A percentile compares a stretch with the other conserved stretches of the same genome.
Conservation (phyloP, 176 grass and related monocot genomes). For the Triticum turgidum region DNA sequence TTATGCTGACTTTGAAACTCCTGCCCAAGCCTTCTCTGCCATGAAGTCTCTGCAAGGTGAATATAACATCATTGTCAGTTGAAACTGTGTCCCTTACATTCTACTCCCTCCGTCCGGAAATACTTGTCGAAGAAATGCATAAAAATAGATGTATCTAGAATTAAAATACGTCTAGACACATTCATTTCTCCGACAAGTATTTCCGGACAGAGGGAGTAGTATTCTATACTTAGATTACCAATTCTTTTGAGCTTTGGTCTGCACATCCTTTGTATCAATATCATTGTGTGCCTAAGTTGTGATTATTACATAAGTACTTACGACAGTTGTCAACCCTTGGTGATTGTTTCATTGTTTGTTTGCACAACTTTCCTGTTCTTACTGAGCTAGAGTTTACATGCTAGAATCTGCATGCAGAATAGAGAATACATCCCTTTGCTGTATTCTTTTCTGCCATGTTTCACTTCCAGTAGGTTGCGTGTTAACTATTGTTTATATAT, state of each 20-base stretch:
- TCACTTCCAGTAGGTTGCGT: neutral
- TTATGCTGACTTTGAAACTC: conserved; percentile 70
- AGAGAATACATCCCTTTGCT: neutral
- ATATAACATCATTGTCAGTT: neutral
- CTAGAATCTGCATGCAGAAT: neutral
- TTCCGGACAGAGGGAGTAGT: neutral
- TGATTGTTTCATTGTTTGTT: neutral
- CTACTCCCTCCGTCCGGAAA: neutral
- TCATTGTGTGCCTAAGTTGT: too few relatives aligned
- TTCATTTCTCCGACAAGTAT: too few relatives aligned
- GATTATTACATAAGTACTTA: neutral
- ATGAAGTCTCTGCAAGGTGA: conserved; percentile 70
- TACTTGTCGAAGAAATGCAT: too few relatives aligned
- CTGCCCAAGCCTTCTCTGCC: conserved; percentile 52
- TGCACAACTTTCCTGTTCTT: neutral
- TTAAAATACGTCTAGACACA: too few relatives aligned
- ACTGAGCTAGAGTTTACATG: neutral
- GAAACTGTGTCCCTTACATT: neutral
- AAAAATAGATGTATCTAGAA: too few relatives aligned
- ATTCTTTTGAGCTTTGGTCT: neutral
- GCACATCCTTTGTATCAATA: neutral
- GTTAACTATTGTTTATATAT: neutral
- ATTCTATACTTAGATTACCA: neutral
- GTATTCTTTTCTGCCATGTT: neutral
- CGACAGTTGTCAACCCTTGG: neutral